A percentile compares a stretch with the other conserved stretches of the same genome.
These are phyloP conservation scores for Cnidoscolus chayamansa DNA, from an alignment of 441 rosid species.

Conservation along the genomic window DNA sequence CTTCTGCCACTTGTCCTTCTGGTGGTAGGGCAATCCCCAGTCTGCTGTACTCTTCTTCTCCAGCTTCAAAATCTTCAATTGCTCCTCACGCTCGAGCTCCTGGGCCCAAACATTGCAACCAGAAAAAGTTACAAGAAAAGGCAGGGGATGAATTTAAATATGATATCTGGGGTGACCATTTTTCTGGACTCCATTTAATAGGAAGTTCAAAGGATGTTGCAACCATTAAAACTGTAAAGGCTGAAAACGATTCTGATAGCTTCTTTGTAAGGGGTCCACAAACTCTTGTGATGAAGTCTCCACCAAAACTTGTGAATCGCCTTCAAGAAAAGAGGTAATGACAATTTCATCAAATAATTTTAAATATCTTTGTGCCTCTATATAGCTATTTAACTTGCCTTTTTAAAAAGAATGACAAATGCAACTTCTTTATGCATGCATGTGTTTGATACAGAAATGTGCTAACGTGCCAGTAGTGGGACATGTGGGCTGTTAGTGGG, in stretches of 20 bases:
- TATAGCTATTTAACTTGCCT: background rate
- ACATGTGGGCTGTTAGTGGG: no score
- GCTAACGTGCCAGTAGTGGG: no score
- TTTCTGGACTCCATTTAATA: constrained; percentile 47
- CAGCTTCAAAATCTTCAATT: constrained; percentile 39
- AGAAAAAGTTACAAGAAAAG: constrained; percentile 40
- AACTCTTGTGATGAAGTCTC: constrained; percentile 52
- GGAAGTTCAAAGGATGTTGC: constrained; percentile 43
- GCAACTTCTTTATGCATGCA: no score
- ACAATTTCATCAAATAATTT: constrained; percentile 35
- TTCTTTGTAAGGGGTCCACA: constrained; percentile 86
- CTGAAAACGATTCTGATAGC: constrained; percentile 53
- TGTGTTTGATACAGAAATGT: no score
- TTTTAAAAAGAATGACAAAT: no score
- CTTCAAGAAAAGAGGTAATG: constrained; percentile 53
- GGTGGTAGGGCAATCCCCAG: constrained; percentile 31
- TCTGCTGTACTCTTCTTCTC: constrained; percentile 30
- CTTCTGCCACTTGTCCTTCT: constrained; percentile 52
- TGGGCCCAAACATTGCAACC: constrained; percentile 42
- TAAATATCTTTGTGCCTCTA: constrained; percentile 8
- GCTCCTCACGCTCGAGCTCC: constrained; percentile 84
- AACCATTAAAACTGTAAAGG: constrained; percentile 32
- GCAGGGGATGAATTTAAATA: constrained; percentile 45
- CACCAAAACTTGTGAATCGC: constrained; percentile 51
- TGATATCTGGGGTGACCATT: constrained; percentile 93